A percentile compares a stretch with the other conserved stretches of the same genome.
Conservation (phyloP, 768 basidiomycete species). For the Mycena polygramma region DNA sequence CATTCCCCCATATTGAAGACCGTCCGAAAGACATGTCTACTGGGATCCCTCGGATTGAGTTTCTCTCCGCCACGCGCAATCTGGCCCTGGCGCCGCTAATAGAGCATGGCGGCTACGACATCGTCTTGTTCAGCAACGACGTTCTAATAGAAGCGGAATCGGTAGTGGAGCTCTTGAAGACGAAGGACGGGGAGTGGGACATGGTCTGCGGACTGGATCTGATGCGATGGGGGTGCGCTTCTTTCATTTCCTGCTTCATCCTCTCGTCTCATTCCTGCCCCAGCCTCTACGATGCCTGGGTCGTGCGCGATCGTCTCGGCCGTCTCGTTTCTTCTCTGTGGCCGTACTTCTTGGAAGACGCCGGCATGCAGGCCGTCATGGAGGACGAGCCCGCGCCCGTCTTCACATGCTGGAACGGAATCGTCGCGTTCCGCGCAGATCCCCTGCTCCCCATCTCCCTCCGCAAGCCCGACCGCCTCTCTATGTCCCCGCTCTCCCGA, state of each 20-base stretch:
- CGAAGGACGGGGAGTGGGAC: conserved; percentile 54
- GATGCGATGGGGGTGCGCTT: conserved; percentile 41
- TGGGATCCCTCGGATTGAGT: conserved; percentile 48
- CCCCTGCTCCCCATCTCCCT: conserved; percentile 55
- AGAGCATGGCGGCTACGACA: conserved; percentile 52
- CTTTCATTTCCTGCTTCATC: background rate
- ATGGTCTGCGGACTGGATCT: conserved; percentile 61
- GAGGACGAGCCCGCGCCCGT: conserved; percentile 57
- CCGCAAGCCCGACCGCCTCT: conserved; percentile 48
- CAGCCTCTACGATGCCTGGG: conserved; percentile 55
- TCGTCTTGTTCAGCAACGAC: conserved; percentile 59
- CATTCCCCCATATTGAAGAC: background rate
- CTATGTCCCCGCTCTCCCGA: conserved; percentile 44
- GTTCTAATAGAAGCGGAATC: conserved; percentile 55
- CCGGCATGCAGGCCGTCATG: conserved; percentile 50
- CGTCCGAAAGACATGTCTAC: conserved; percentile 37
- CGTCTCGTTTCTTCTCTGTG: conserved; percentile 47
- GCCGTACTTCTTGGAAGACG: conserved; percentile 59
- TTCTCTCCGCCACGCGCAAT: conserved; percentile 55
- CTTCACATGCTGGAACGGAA: conserved; percentile 62
- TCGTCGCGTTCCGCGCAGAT: conserved; percentile 55
- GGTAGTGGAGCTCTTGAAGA: conserved; percentile 55
- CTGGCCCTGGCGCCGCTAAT: conserved; percentile 56
- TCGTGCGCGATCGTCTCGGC: conserved; percentile 51
- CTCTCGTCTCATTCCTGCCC: background rate